Evolutionary conservation across 225 moss, liverwort and hornwort species (phyloP).

Genomic region (Sphagnum contortum): DNA sequence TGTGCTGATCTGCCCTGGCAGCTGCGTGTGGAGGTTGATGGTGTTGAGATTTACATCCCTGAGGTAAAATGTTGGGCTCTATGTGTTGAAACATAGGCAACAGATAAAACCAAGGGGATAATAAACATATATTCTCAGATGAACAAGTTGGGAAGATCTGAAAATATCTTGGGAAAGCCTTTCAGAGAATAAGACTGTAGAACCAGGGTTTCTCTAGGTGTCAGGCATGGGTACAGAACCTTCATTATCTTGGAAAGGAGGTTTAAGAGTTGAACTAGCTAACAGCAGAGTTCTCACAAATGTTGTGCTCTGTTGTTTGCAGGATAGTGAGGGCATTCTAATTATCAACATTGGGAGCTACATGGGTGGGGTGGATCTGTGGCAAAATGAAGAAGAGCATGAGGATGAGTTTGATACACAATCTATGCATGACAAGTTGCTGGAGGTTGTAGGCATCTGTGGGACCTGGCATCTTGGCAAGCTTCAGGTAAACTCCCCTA

Average conservation of each 20-base stretch:
- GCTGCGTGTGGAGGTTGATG: slow-evolving; percentile 38
- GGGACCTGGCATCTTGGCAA: slow-evolving; percentile 57
- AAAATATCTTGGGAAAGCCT: no score
- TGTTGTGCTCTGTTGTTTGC: background rate
- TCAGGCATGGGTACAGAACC: no score
- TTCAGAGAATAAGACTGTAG: no score
- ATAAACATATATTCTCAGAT: no score
- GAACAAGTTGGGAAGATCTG: no score
- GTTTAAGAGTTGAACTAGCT: no score
- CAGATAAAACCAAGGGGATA: no score
- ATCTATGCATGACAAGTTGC: slow-evolving; percentile 44
- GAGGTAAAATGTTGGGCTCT: slow-evolving; percentile 13
- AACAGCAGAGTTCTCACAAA: no score
- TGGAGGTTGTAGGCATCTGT: slow-evolving; percentile 53
- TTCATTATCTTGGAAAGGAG: no score
- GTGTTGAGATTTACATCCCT: slow-evolving; percentile 33
- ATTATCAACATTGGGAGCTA: slow-evolving; percentile 47
- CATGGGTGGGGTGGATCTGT: slow-evolving; percentile 54
- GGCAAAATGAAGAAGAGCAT: slow-evolving; percentile 57
- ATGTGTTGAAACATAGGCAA: no score
- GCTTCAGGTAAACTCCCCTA: slow-evolving; percentile 22
- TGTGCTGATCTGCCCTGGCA: slow-evolving; percentile 45
- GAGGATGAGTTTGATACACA: slow-evolving; percentile 46
- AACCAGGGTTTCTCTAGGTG: no score
- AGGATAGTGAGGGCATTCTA: slow-evolving; percentile 51